A percentile compares a stretch with the other conserved stretches of the same genome.
Evolutionary conservation across 345 rosid genomes (phyloP).

Genomic region (Hirschfeldia incana): DNA sequence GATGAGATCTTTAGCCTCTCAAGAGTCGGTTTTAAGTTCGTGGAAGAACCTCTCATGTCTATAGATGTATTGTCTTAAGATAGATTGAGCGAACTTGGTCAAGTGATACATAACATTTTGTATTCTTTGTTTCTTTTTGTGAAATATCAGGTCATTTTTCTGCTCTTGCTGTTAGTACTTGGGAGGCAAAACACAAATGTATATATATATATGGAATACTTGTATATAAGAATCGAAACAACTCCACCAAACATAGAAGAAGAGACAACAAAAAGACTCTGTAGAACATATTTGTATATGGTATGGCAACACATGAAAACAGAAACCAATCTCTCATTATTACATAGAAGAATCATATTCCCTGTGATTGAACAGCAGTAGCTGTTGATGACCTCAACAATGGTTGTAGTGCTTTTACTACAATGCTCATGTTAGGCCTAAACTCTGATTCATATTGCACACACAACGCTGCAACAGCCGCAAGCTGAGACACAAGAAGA

Average conservation of each 20-base stretch:
- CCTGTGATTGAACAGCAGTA: constrained; percentile 44
- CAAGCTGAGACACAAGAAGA: constrained; percentile 52
- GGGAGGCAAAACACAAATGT: not conserved
- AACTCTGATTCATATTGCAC: constrained; percentile 95
- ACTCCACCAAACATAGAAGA: not conserved
- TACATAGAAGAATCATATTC: constrained; percentile 28
- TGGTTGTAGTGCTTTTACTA: constrained; percentile 88
- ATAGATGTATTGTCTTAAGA: constrained; percentile 29
- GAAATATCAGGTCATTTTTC: not conserved
- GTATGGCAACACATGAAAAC: constrained; percentile 18
- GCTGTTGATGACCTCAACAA: constrained; percentile 68
- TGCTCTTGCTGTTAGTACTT: not conserved
- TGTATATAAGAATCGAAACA: not conserved
- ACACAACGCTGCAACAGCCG: constrained; percentile 88
- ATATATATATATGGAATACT: not conserved
- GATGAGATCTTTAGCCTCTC: constrained; percentile 18
- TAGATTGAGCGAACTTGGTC: constrained; percentile 25
- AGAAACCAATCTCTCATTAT: constrained; percentile 26
- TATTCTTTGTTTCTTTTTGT: constrained; percentile 13
- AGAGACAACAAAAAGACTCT: constrained; percentile 8
- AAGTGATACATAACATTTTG: constrained; percentile 22
- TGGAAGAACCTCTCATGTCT: constrained; percentile 30
- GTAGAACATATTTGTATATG: not conserved
- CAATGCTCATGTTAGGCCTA: constrained; percentile 95
- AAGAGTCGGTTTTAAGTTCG: constrained; percentile 31